A percentile compares a stretch with the other conserved stretches of the same genome.
phyloP scores from a whole-genome alignment of 441 rosid genomes.

The Jatropha podagrica region DNA sequence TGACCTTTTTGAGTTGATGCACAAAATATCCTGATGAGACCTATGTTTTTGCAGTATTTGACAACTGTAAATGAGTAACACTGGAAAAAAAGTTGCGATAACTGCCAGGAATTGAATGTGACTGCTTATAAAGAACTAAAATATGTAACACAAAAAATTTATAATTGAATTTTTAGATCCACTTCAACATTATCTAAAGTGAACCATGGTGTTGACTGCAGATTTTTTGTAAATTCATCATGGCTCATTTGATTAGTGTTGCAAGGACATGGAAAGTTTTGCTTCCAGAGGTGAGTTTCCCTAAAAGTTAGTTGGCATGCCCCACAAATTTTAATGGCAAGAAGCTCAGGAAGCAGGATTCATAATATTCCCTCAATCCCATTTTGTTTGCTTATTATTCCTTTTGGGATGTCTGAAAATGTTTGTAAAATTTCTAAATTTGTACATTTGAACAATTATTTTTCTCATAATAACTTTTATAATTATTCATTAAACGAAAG shows the following conservation, averaged over 20 bases:
- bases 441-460: too few relatives aligned
- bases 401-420: not conserved
- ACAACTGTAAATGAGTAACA: not conserved
- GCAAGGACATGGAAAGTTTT: not conserved
- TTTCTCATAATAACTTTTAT: too few relatives aligned
- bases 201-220: not conserved
- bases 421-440: too few relatives aligned
- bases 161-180: not conserved
- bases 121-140: not conserved
- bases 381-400: too few relatives aligned
- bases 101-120: not conserved
- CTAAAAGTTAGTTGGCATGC: not conserved
- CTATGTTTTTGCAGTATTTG: not conserved
- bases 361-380: not conserved
- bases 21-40: not conserved
- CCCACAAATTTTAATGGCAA: not conserved
- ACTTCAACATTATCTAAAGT: not conserved
- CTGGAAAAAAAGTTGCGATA: not conserved
- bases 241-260: not conserved
- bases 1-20: not conserved
- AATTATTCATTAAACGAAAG: too few relatives aligned
- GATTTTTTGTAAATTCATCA: too few relatives aligned
- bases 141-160: not conserved
- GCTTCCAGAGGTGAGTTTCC: slow-evolving; percentile 1
- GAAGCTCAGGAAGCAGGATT: slow-evolving; percentile 4